Base-by-base conservation (phyloP, 2,329 filamentous ascomycete species). In the Ceratocystis papillata region DNA sequence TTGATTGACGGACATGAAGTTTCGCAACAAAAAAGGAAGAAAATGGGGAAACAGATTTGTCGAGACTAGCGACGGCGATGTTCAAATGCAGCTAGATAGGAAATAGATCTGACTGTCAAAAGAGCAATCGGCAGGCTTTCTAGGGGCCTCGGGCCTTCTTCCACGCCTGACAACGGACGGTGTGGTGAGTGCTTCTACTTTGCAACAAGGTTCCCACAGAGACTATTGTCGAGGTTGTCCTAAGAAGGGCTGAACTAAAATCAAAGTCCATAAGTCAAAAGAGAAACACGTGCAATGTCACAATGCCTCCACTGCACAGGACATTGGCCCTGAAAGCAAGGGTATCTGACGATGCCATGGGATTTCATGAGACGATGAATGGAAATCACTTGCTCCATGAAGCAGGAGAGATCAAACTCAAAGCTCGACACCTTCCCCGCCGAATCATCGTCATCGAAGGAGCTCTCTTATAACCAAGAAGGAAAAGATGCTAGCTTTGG, bases 21-120 rank as follows among this genome's bases (percentile, higher is more conserved):
- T 59, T 59, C 28, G 55, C 30, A 37, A 37, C 30, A 20, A 37
- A 59, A n/a, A 59, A 33, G n/a, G 30, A n/a, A 25, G 55, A 37
- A 59, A 59, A 59, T 33, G 55, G 55, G 55, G n/a, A 59, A 59
- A 59, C 33, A 12, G 6, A 59, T 33, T 59, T 59, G 28, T 59
- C 55, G 55, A 59, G 55, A 15, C 55, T 30, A 37, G 28, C 7
- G 28, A 20, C 55, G 5, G 28, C 3, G 15, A 59, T 59, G 55
- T 30, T 37, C 28, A 37, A 4, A 37, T 41, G 33, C 15, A 37
- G 55, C 55, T 12, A 59, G 33, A 59, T 8, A 59, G n/a, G 55
- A 30, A 59, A 59, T 59, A 59, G 55, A 59, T 59, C 55, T 59
- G 55, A 37, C 28, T 59, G 55, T 59, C 55, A 59, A 59, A 59